Evolutionary conservation across 441 rosid species (phyloP).

Genomic region (Rhodomyrtus psidioides): DNA sequence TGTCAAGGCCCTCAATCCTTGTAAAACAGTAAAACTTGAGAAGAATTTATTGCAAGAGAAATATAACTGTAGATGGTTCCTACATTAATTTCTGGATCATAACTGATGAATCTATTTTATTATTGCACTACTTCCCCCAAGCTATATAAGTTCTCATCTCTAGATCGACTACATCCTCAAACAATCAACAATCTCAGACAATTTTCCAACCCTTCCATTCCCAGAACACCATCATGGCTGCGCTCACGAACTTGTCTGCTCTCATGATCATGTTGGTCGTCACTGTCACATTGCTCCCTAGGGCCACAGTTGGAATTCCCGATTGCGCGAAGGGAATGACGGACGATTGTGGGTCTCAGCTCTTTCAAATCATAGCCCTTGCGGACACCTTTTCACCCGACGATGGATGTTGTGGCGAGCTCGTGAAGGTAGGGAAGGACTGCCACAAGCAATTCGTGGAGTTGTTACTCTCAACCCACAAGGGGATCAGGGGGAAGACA

Average conservation of each 20-base stretch:
- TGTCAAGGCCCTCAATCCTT: background rate
- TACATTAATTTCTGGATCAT: background rate
- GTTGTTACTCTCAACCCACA: background rate
- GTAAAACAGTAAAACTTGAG: background rate
- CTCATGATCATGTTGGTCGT: background rate
- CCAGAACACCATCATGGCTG: background rate
- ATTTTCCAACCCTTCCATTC: background rate
- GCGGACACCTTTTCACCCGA: background rate
- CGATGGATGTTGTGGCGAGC: background rate
- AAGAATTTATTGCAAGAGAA: background rate
- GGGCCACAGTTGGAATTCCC: background rate
- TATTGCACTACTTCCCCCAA: background rate
- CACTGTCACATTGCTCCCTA: background rate
- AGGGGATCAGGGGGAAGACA: background rate
- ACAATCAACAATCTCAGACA: background rate
- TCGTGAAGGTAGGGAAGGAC: background rate
- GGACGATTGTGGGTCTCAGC: background rate
- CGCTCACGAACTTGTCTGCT: background rate
- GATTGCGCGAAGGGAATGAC: background rate
- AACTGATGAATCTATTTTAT: background rate
- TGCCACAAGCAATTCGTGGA: background rate
- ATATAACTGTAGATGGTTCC: background rate
- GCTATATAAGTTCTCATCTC: background rate
- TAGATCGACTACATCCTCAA: background rate
- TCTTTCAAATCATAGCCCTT: background rate